phyloP scores from a whole-genome alignment of 2,329 filamentous ascomycete species.

The Sporothrix pallida region DNA sequence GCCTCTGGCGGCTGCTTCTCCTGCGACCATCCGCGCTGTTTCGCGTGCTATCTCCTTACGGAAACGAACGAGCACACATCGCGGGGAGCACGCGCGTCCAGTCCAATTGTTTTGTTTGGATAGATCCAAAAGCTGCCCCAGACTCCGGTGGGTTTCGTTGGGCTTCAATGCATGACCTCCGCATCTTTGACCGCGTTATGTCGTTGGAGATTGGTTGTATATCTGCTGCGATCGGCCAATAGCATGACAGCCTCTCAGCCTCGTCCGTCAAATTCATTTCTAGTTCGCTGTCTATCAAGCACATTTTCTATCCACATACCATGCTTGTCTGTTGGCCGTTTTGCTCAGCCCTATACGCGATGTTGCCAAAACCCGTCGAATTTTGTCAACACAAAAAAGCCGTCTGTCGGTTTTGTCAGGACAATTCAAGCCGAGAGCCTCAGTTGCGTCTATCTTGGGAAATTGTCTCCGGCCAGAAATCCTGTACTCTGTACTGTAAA shows the following conservation, averaged over 20 bases:
- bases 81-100: background rate
- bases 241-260: conserved; percentile 4
- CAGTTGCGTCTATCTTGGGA: background rate
- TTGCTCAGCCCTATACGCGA: conserved; percentile 4
- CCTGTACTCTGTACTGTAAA: background rate
- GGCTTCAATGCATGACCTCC: conserved; percentile 30
- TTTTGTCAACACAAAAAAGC: background rate
- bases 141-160: conserved; percentile 4
- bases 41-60: background rate
- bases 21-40: conserved; percentile 13
- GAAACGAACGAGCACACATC: background rate
- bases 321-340: conserved; percentile 31
- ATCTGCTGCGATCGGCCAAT: conserved; percentile 4
- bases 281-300: background rate
- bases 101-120: background rate
- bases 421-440: background rate
- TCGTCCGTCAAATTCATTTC: background rate
- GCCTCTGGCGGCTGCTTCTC: background rate
- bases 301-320: background rate
- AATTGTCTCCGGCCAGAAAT: background rate
- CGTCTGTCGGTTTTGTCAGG: background rate
- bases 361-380: background rate
- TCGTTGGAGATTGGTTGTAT: background rate
- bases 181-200: background rate
- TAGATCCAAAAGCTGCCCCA: background rate